Base-by-base conservation (phyloP, 1,284 basidiomycete species). In the Gymnopus androsaceus region DNA sequence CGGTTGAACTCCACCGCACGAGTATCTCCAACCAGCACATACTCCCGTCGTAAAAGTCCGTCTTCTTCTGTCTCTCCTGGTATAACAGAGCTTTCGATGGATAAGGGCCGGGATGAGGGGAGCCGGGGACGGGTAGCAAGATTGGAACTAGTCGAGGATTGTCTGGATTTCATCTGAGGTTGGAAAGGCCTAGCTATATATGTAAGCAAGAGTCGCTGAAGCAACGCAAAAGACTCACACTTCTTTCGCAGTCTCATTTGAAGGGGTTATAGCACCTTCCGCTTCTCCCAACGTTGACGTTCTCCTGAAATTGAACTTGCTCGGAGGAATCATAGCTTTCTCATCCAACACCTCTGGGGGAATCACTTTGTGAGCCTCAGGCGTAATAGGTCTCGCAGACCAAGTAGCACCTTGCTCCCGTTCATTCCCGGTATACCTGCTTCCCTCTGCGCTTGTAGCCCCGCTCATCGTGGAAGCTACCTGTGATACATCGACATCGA, bases 21-120 rank as follows among this genome's bases (percentile, higher is more conserved):
- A 21, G 82, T 83, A 67, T 92, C 87, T 3, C 82, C 88, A 3
- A 92, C 87, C 1, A 92, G 76, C 1, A 92, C 90, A 60, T 92
- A 92, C 64, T 92, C 90, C 42, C 85, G 75, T 25, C 88, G 74
- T 19, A 91, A 74, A 40, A 85, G 72, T 0, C 87, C 88, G 66
- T 91, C 88, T 66, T 91, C 88, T 64, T 91, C 89, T 0, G 85
- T 87, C 69, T 91, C 89, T 5, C 88, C 89, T n/a, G 88, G 88
- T 51, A 90, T 90, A 52, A 82, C 70, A 0, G 88, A 89, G 1
- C 78, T 82, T 57, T 91, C 88, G 0, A 80, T 79, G 2, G 83
- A 82, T 3, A 83, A 66, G 1, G 76, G 73, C 55, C 68, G 73
- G 0, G 60, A 62, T 11, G 61, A 38, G 14, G 45, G 36, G 14